Conservation (phyloP, 176 grass and related monocot species). For the Paspalum vaginatum region DNA sequence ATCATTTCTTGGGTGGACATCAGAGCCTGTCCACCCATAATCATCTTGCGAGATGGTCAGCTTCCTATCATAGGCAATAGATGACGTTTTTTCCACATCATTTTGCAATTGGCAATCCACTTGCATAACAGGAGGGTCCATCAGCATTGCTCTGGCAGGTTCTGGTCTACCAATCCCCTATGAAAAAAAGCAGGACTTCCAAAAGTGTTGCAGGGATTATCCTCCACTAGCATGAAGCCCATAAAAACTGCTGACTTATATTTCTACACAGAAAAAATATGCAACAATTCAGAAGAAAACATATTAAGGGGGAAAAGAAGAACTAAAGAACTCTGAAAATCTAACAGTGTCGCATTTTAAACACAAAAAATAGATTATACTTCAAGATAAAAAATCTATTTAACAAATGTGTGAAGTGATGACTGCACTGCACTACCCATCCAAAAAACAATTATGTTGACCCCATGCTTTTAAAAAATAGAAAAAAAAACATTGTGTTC, state of each 20-base stretch:
- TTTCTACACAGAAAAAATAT: slow-evolving; percentile 32
- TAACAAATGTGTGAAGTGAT: neutral
- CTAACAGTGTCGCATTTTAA: neutral
- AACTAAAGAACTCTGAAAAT: neutral
- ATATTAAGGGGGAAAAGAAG: neutral
- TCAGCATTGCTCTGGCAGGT: slow-evolving; percentile 61
- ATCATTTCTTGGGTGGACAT: slow-evolving; percentile 34
- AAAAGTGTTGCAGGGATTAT: slow-evolving; percentile 40
- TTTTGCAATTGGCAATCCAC: slow-evolving; percentile 58
- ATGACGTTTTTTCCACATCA: slow-evolving; percentile 53
- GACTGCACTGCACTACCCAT: neutral
- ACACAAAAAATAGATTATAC: neutral
- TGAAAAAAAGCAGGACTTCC: slow-evolving; percentile 34
- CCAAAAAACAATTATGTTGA: slow-evolving; percentile 14
- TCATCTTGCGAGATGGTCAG: slow-evolving; percentile 44
- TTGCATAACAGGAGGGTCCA: slow-evolving; percentile 68
- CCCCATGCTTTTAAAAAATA: neutral
- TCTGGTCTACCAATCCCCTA: slow-evolving; percentile 24
- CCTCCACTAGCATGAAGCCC: slow-evolving; percentile 37
- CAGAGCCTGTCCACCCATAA: slow-evolving; percentile 49
- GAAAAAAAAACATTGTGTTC: neutral
- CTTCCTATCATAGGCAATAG: slow-evolving; percentile 46
- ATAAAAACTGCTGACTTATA: slow-evolving; percentile 39
- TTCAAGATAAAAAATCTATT: neutral
- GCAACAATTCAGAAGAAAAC: slow-evolving; percentile 1